Conservation (phyloP, 1,139 yeast genomes). For the Saccharomyces hybrid region DNA sequence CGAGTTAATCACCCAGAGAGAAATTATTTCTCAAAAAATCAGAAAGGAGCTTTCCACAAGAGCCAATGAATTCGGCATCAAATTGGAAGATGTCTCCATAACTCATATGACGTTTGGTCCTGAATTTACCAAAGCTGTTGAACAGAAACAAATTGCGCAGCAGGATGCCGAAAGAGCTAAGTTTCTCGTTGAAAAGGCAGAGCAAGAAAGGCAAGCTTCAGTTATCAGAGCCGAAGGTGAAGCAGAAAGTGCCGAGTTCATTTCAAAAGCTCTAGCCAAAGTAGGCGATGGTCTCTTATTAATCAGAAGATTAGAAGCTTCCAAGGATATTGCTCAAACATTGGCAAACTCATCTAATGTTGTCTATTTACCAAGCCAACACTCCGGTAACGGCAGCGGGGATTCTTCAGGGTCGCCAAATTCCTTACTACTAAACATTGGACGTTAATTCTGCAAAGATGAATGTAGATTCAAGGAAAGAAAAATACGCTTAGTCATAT, state of each 20-base stretch:
- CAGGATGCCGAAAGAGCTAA: constrained; percentile 98
- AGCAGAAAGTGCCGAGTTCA: constrained; percentile 96
- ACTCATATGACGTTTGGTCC: constrained; percentile 97
- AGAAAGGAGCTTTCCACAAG: constrained; percentile 79
- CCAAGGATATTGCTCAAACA: constrained; percentile 88
- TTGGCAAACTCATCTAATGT: constrained; percentile 79
- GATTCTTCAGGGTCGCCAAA: constrained; percentile 31
- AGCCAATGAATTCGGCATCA: constrained; percentile 83
- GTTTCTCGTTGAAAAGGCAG: constrained; percentile 91
- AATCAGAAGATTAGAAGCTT: constrained; percentile 94
- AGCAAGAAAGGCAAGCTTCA: constrained; percentile 91
- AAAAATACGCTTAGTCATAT: background rate
- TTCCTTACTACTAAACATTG: constrained; percentile 49
- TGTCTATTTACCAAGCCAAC: constrained; percentile 73
- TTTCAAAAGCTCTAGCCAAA: constrained; percentile 85
- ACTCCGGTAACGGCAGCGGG: constrained; percentile 36
- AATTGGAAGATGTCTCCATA: constrained; percentile 91
- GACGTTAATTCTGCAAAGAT: constrained; percentile 37
- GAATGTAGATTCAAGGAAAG: background rate
- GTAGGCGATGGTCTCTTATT: constrained; percentile 94
- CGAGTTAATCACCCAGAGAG: constrained; percentile 94
- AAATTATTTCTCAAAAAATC: constrained; percentile 83
- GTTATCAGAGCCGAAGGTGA: constrained; percentile 98
- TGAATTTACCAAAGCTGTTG: constrained; percentile 97
- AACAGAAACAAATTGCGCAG: constrained; percentile 97